Percentiles rank a stretch among this genome's conserved stretches.
These are phyloP conservation scores for Achaetomium macrosporum DNA, from an alignment of 2,329 filamentous ascomycete species.

Conservation along the genomic window DNA sequence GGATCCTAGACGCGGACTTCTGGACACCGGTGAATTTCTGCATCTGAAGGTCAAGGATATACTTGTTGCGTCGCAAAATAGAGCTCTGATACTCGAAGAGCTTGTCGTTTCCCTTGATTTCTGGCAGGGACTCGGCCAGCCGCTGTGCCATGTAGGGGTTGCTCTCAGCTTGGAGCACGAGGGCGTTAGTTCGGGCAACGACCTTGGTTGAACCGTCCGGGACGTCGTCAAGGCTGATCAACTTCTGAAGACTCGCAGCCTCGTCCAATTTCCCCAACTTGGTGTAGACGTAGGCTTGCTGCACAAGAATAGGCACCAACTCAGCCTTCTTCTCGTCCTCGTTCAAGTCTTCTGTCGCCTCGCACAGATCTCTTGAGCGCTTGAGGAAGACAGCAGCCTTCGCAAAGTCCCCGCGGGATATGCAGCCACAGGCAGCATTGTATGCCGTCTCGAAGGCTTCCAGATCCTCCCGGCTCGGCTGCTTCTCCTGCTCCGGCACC, in stretches of 20 bases:
- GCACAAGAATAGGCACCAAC: constrained; percentile 67
- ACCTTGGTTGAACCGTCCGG: constrained; percentile 60
- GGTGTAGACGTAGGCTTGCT: constrained; percentile 67
- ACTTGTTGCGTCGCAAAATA: constrained; percentile 56
- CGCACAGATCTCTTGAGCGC: constrained; percentile 64
- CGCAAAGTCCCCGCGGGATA: constrained; percentile 61
- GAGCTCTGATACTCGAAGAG: constrained; percentile 67
- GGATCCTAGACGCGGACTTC: constrained; percentile 40
- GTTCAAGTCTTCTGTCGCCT: constrained; percentile 64
- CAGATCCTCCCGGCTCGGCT: constrained; percentile 53
- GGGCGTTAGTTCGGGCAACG: constrained; percentile 60
- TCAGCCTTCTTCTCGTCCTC: constrained; percentile 71
- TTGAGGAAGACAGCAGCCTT: constrained; percentile 63
- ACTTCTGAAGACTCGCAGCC: constrained; percentile 56
- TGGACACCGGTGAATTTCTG: constrained; percentile 62
- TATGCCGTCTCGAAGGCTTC: constrained; percentile 78
- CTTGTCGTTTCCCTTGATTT: constrained; percentile 50
- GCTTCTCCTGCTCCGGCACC: constrained; percentile 47
- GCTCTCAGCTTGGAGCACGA: constrained; percentile 37
- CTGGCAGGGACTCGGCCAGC: constrained; percentile 49
- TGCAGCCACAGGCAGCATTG: constrained; percentile 68
- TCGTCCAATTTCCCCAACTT: constrained; percentile 61
- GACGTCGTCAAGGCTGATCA: constrained; percentile 55
- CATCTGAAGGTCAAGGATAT: constrained; percentile 58
- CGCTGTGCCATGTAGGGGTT: constrained; percentile 68